These are phyloP conservation scores for Noccaea caerulescens DNA, from an alignment of 345 rosid species.

Conservation along the genomic window DNA sequence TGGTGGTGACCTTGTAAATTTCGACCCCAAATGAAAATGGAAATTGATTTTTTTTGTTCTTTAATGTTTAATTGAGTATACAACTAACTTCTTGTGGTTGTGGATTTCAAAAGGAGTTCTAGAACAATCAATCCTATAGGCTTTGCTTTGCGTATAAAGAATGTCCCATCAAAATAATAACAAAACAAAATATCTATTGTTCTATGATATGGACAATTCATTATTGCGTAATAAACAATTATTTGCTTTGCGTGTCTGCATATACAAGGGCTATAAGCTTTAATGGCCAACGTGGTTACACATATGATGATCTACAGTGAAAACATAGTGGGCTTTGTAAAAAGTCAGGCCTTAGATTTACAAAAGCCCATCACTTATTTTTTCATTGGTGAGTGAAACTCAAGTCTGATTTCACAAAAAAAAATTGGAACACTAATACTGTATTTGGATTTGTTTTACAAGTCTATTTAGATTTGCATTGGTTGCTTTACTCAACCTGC, in stretches of 20 bases:
- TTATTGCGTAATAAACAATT: constrained; percentile 15
- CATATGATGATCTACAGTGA: not conserved
- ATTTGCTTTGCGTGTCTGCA: constrained; percentile 14
- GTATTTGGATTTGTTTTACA: not conserved
- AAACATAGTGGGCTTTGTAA: constrained; percentile 17
- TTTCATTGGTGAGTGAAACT: constrained; percentile 3
- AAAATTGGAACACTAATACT: too few relatives aligned
- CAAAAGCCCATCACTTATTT: not conserved
- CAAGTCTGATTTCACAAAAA: not conserved
- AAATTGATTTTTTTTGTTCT: not conserved
- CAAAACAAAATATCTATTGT: not conserved
- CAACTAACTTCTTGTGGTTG: not conserved
- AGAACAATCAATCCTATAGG: constrained; percentile 30
- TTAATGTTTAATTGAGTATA: not conserved
- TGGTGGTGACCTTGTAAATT: constrained; percentile 14
- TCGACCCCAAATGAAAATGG: not conserved
- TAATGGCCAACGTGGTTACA: constrained; percentile 12
- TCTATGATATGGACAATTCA: constrained; percentile 24
- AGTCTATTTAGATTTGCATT: not conserved
- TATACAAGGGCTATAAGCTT: constrained; percentile 4
- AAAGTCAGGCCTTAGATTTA: not conserved
- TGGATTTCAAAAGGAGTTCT: constrained; percentile 16
- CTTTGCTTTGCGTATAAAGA: constrained; percentile 31
- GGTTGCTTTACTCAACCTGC: not conserved
- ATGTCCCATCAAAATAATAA: constrained; percentile 14